Evolutionary conservation across 2,329 filamentous ascomycete genomes (phyloP).

Genomic region (Clarireedia hainanense): DNA sequence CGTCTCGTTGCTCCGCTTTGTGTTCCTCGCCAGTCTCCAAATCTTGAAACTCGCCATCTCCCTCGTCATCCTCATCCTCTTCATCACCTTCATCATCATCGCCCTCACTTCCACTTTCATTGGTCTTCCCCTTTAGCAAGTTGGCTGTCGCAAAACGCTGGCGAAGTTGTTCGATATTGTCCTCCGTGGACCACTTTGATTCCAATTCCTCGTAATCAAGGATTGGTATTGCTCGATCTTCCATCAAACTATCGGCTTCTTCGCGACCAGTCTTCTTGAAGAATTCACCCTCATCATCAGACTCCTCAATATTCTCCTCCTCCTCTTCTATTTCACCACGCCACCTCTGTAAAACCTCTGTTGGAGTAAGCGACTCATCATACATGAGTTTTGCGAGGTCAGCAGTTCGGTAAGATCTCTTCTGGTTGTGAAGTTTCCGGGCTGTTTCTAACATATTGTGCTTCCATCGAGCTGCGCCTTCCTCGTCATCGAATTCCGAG

Average conservation of each 20-base stretch:
- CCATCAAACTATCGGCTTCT: constrained; percentile 59
- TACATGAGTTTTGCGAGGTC: constrained; percentile 88
- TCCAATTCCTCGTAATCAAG: constrained; percentile 78
- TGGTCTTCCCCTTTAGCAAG: constrained; percentile 49
- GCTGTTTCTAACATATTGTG: constrained; percentile 74
- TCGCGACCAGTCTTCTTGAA: constrained; percentile 57
- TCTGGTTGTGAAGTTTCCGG: constrained; percentile 59
- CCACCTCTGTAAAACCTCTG: constrained; percentile 74
- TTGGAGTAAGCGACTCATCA: constrained; percentile 67
- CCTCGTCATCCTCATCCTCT: constrained; percentile 51
- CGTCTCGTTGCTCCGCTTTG: constrained; percentile 31
- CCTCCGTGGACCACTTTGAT: constrained; percentile 74
- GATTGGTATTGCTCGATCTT: constrained; percentile 71
- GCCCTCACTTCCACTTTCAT: constrained; percentile 38
- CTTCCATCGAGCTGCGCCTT: constrained; percentile 74
- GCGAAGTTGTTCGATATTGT: constrained; percentile 67
- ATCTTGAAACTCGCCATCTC: constrained; percentile 78
- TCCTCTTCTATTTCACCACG: constrained; percentile 54
- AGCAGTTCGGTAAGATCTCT: constrained; percentile 65
- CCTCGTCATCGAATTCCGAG: constrained; percentile 36
- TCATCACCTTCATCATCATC: constrained; percentile 37
- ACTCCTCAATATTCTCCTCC: constrained; percentile 51
- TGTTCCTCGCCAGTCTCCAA: constrained; percentile 67
- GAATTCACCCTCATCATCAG: constrained; percentile 51
- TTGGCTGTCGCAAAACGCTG: constrained; percentile 67